A percentile compares a stretch with the other conserved stretches of the same genome.
phyloP scores from a whole-genome alignment of 2,329 filamentous ascomycete genomes.

The Alternaria sp. region DNA sequence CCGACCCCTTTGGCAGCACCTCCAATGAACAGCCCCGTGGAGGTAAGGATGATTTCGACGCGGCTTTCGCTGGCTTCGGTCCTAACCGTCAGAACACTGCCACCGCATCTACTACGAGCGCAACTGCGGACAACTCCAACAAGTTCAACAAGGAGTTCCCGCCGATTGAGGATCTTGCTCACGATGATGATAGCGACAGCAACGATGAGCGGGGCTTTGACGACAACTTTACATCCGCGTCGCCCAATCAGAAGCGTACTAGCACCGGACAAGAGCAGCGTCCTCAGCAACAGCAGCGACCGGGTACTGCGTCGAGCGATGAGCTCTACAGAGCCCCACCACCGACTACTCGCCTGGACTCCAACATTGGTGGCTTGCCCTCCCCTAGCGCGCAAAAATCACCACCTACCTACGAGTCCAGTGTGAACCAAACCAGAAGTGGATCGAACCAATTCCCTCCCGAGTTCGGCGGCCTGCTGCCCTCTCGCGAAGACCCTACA shows the following conservation, averaged over 20 bases:
- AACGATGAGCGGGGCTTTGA: constrained; percentile 80
- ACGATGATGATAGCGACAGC: constrained; percentile 81
- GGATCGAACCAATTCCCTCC: constrained; percentile 59
- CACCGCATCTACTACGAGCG: constrained; percentile 41
- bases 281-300: constrained; percentile 36
- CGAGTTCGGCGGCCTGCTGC: constrained; percentile 65
- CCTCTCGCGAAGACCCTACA: constrained; percentile 63
- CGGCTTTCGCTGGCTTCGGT: constrained; percentile 80
- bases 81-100: constrained; percentile 60
- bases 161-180: constrained; percentile 85
- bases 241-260: constrained; percentile 47
- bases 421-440: constrained; percentile 44
- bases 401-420: constrained; percentile 65
- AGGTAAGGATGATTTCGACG: constrained; percentile 82
- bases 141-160: constrained; percentile 83
- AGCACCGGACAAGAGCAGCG: constrained; percentile 38
- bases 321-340: constrained; percentile 45
- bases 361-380: constrained; percentile 56
- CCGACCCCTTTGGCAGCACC: constrained; percentile 53
- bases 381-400: constrained; percentile 64
- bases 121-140: constrained; percentile 48
- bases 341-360: constrained; percentile 47
- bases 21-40: constrained; percentile 47
- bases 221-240: constrained; percentile 83
- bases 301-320: constrained; percentile 39